Evolutionary conservation across 2,329 filamentous ascomycete genomes (phyloP).

Genomic region (Colletotrichum gloeosporioides): DNA sequence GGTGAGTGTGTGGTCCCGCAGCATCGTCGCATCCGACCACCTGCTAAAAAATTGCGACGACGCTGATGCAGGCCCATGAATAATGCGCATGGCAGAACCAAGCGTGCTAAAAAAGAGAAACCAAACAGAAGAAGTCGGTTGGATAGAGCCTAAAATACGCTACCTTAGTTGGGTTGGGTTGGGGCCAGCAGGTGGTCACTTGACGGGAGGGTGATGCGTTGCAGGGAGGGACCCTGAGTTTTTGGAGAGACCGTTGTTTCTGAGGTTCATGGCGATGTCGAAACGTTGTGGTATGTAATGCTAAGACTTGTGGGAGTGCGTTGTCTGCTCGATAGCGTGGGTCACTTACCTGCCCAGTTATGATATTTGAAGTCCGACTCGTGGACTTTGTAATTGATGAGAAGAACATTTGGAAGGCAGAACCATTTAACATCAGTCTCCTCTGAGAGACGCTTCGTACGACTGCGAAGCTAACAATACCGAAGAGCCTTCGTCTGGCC

Average conservation of each 20-base stretch:
- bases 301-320: fast-evolving
- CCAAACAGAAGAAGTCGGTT: not conserved
- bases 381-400: not conserved
- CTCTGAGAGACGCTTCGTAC: no score
- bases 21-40: slow-evolving; percentile 1
- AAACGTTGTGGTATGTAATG: not conserved
- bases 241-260: not conserved
- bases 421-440: no score
- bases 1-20: not conserved
- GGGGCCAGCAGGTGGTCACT: not conserved
- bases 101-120: not conserved
- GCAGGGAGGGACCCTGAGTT: not conserved
- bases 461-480: no score
- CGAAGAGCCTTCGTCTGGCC: no score
- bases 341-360: not conserved
- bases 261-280: not conserved
- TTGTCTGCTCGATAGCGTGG: not conserved
- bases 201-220: not conserved
- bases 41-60: not conserved
- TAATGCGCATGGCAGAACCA: not conserved
- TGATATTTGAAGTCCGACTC: not conserved
- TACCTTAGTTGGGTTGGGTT: not conserved
- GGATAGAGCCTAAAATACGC: not conserved
- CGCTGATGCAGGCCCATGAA: slow-evolving; percentile 4
- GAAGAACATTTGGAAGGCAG: not conserved